Evolutionary conservation across 257 asterid genomes (phyloP), one percentile per base, ranked within the genome.

Genomic region (Nicotiana tomentosiformis): DNA sequence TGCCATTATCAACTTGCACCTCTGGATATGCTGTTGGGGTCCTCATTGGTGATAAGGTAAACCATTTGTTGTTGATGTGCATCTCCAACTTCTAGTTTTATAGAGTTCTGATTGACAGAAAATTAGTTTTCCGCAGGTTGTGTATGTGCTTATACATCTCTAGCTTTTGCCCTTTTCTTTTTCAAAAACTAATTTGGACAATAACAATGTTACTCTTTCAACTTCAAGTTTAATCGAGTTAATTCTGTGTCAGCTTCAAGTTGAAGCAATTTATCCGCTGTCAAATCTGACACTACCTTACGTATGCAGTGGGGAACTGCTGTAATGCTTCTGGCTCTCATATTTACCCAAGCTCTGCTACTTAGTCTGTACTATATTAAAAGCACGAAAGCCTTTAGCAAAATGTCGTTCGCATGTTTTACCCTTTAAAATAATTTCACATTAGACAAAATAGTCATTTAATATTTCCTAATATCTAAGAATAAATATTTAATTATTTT

Each of bases 11-110:
- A 49, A 74, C 93, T 82, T 82, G 60, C 29, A 51, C 81, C 53
- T 84, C 89, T 83, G 93, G 90, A 61, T 87, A 83, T 89, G 91
- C 93, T 69, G 91, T 93, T 85, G 98, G 95, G 66, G 85, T 92
- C 87, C 94, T 91, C 77, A 79, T 77, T 58, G 97, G 91, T 83
- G 89, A 96, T 65, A 87, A 92, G 99, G 99, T 91, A 89, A 26
- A 86, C 61, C 29, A 49, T 23, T 12, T 49, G 79, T 49, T 74
- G 23, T 74, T 74, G 79, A 49, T 74, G 23, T 74, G 43, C 23
- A 23, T 74, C 30, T 49, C 51, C 7, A 26, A 7, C 62, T 23
- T 74, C 62, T 74, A 30, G 80, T 4, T 60, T 74, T 5, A 20
- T 49, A 12, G 43, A 46, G 80, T 49, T 72, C 80, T 74, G 43